These are phyloP conservation scores for Aristolochia contorta DNA, from an alignment of 164 flowering plant genomes.

Conservation along the genomic window DNA sequence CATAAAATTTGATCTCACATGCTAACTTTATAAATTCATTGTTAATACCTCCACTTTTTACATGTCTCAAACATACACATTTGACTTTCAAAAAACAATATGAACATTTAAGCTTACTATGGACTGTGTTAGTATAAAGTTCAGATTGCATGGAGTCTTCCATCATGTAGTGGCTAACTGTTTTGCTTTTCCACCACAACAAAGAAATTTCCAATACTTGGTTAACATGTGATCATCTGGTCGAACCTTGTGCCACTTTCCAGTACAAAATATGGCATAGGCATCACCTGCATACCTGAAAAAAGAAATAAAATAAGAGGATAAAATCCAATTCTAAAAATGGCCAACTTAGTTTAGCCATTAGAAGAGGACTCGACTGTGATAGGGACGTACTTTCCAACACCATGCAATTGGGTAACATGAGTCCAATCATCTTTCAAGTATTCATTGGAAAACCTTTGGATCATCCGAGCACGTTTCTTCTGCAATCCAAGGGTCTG, in stretches of 20 bases:
- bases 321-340: background rate
- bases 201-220: constrained; percentile 57
- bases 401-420: constrained; percentile 67
- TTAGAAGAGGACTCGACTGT: too few species aligned
- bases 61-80: too few species aligned
- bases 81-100: too few species aligned
- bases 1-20: too few species aligned
- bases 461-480: constrained; percentile 56
- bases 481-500: constrained; percentile 47
- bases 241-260: constrained; percentile 51
- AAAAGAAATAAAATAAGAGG: background rate
- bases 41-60: too few species aligned
- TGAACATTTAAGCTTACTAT: too few species aligned
- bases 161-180: background rate
- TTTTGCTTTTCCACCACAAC: background rate
- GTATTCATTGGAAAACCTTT: constrained; percentile 48
- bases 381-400: constrained; percentile 57
- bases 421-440: constrained; percentile 57
- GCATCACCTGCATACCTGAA: constrained; percentile 88
- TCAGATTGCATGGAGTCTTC: too few species aligned
- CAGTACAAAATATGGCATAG: too few species aligned
- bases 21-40: too few species aligned
- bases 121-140: too few species aligned
- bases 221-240: constrained; percentile 71
- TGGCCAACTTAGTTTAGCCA: too few species aligned